Conservation (phyloP, 179 eudicot species). For the Silene noctiflora region DNA sequence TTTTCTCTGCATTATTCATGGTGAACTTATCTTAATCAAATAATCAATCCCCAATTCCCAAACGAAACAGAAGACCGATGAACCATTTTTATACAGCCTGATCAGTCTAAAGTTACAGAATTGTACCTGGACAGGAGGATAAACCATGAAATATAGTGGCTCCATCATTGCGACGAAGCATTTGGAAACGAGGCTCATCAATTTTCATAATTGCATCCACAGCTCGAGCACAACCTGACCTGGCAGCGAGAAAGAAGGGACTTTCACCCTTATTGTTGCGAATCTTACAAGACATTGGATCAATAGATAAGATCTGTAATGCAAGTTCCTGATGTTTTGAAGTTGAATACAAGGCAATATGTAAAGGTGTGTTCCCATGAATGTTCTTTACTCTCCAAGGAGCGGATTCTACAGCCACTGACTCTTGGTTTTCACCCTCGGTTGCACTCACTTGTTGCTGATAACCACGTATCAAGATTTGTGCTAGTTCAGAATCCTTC, state of each 20-base stretch:
- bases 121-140: not conserved
- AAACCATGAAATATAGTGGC: not conserved
- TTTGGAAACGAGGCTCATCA: not conserved
- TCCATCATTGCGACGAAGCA: constrained; percentile 9
- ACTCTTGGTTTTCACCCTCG: not conserved
- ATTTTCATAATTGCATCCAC: constrained; percentile 1
- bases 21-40: not conserved
- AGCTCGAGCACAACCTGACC: not conserved
- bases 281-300: constrained; percentile 3
- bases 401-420: not conserved
- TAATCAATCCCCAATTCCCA: too few relatives aligned
- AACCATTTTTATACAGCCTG: not conserved
- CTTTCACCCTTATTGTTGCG: constrained; percentile 3
- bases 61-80: too few relatives aligned
- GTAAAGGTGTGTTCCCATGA: not conserved
- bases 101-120: too few relatives aligned
- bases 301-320: not conserved
- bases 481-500: not conserved
- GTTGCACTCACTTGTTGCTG: not conserved
- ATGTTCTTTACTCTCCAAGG: constrained; percentile 16
- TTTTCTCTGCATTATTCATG: not conserved
- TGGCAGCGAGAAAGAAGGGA: constrained; percentile 10
- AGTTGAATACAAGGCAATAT: not conserved
- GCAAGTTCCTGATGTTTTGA: not conserved
- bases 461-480: not conserved